Conservation (phyloP, 257 asterid genomes). For the Handroanthus guayacan region DNA sequence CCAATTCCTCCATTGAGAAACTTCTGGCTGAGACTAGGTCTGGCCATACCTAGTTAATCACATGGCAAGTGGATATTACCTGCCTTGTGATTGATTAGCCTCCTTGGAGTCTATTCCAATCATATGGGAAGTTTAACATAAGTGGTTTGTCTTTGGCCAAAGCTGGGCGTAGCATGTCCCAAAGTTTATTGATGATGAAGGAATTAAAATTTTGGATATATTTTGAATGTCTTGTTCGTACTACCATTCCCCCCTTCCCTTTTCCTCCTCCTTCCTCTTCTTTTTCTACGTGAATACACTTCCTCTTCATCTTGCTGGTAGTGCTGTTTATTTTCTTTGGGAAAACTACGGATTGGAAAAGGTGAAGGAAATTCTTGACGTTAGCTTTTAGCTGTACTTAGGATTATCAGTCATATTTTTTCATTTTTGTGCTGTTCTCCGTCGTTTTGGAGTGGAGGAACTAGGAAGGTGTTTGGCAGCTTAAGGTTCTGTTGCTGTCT, state of each 20-base stretch:
- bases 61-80: neutral
- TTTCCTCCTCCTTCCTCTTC: too few species aligned
- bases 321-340: constrained; percentile 20
- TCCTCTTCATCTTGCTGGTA: neutral
- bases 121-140: neutral
- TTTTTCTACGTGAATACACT: neutral
- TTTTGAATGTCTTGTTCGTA: neutral
- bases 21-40: neutral
- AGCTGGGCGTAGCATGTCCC: neutral
- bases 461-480: neutral
- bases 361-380: neutral
- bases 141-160: neutral
- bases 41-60: neutral
- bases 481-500: neutral
- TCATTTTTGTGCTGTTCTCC: neutral
- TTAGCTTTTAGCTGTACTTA: neutral
- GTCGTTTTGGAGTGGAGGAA: neutral
- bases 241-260: too few species aligned
- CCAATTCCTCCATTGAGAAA: neutral
- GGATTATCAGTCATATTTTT: constrained; percentile 15
- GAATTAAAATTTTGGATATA: constrained; percentile 13
- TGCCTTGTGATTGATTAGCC: constrained; percentile 1
- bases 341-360: neutral
- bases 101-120: neutral
- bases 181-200: neutral